These are phyloP conservation scores for Cladophialophora bantiana DNA, from an alignment of 2,329 filamentous ascomycete species.

Conservation along the genomic window DNA sequence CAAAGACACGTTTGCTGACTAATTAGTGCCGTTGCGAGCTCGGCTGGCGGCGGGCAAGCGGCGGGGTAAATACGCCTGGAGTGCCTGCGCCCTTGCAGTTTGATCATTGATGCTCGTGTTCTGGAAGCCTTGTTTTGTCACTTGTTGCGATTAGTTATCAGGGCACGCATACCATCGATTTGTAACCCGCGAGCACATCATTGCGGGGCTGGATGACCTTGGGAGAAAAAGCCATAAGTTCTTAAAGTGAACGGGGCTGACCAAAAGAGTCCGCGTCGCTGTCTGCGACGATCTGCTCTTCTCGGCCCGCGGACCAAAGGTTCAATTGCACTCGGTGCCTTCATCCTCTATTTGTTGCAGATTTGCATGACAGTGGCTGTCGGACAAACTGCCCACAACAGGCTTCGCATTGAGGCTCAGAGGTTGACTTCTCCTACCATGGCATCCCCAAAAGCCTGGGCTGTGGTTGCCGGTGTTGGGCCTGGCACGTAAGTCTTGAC, in stretches of 20 bases:
- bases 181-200: conserved; percentile 36
- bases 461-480: conserved; percentile 56
- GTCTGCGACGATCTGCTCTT: background rate
- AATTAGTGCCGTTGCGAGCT: background rate
- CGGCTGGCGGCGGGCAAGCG: background rate
- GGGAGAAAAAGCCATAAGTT: background rate
- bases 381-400: conserved; percentile 20
- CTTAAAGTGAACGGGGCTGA: background rate
- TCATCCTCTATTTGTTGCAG: background rate
- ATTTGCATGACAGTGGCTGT: conserved; percentile 5
- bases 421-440: conserved; percentile 29
- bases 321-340: background rate
- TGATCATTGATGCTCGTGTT: background rate
- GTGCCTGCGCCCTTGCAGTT: background rate
- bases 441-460: conserved; percentile 49
- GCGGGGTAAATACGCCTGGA: background rate
- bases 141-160: conserved; percentile 32
- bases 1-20: background rate
- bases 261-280: background rate
- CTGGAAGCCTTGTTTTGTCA: conserved; percentile 5
- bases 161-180: conserved; percentile 20
- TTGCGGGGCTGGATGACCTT: conserved; percentile 32
- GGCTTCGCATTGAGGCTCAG: conserved; percentile 22
- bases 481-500: conserved; percentile 48
- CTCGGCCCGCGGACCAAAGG: background rate